Conservation (phyloP, 2,329 filamentous ascomycete species). For the Ceratocystis cubensis region DNA sequence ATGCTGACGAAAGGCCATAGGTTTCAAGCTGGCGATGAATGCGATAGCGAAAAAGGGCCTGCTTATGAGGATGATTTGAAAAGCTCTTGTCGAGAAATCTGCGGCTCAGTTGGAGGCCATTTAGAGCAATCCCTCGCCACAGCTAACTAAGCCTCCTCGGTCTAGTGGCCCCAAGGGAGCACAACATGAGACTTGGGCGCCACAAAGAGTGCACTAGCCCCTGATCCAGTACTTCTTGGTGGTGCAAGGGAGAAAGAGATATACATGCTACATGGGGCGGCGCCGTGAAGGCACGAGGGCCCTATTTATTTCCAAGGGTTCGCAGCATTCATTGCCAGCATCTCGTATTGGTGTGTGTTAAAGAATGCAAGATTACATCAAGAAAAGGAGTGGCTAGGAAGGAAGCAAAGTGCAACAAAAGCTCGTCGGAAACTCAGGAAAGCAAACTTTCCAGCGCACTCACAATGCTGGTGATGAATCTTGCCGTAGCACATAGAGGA, state of each 20-base stretch:
- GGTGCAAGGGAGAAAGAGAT: neutral
- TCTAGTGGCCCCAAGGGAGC: neutral
- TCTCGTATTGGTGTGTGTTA: neutral
- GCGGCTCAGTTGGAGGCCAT: neutral
- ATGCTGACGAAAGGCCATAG: neutral
- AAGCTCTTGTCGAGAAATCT: too few relatives aligned
- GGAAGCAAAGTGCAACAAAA: neutral
- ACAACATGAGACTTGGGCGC: constrained; percentile 3
- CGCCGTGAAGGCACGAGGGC: neutral
- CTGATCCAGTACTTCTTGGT: neutral
- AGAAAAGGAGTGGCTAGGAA: neutral
- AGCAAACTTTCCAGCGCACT: too few relatives aligned
- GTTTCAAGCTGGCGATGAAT: neutral
- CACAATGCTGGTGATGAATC: too few relatives aligned
- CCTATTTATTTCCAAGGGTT: neutral
- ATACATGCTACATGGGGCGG: neutral
- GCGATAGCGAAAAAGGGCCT: neutral
- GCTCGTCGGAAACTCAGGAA: neutral
- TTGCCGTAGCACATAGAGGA: too few relatives aligned
- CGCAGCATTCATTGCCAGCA: neutral
- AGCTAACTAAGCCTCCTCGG: neutral
- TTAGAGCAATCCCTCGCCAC: neutral
- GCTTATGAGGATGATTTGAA: neutral
- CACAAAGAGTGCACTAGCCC: neutral
- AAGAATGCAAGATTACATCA: neutral